Base-by-base conservation (phyloP, 768 basidiomycete species). In the Sporobolomyces phaffii region DNA sequence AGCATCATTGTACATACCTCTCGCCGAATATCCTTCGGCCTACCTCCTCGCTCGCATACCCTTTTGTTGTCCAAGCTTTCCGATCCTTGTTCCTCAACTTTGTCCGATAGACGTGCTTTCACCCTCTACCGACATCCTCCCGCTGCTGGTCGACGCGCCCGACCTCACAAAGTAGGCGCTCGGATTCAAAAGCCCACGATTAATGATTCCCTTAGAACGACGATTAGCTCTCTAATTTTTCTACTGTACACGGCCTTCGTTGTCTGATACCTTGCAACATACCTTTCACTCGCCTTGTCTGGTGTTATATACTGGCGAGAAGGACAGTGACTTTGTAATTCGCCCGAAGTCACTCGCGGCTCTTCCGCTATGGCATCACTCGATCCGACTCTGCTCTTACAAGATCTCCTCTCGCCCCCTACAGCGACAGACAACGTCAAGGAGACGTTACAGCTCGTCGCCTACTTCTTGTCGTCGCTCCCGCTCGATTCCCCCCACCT, bases 361-460 rank as follows among this genome's bases (percentile, higher is more conserved):
- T n/a, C 2, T 7, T 40, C 3, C 43, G 5, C 51, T 14, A 64
- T 64, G 63, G 28, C 63, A 8, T 34, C 58, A 14, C 51, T 53
- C 1, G 70, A 71, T n/a, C 48, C 59, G 22, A 61, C 70, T 8
- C 26, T 71, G 29, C 53, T 71, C 2, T 34, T 71, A 2, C 70
- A 71, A 31, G 70, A 71, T 24, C 60, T 71, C 7, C 65, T 71
- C 7, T 67, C 65, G 11, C 70, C 65, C 0, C 44, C 62, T 0
- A 26, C 62, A 0, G 17, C 31, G 0, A 1, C 26, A 8, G 2
- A 47, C 36, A 50, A 36, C 13, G 53, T 34, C 0, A 33, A 6
- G 4, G n/a, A 15, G 28, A 65, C 34, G 52, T 43, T 44, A 15
- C 65, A 45, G 9, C 70, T 61, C 15, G 40, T 64, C 43, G 22